phyloP scores from a whole-genome alignment of 306 rosid species.

The Cucurbita moschata region DNA sequence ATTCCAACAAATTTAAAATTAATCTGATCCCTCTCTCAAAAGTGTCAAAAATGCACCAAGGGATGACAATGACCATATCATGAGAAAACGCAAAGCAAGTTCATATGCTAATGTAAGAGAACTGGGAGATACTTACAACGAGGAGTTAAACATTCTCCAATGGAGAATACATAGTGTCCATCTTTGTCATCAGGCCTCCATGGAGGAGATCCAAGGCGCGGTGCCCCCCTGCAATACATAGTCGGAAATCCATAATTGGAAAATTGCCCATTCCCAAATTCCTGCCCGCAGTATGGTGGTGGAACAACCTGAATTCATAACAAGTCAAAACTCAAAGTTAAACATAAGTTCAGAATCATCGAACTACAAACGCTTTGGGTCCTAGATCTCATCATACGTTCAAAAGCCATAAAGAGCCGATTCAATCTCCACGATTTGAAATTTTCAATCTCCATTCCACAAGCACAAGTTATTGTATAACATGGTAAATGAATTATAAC shows the following conservation, averaged over 20 bases:
- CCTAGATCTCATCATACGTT: background rate
- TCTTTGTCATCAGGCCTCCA: conserved; percentile 79
- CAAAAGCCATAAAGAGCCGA: background rate
- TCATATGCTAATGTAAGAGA: background rate
- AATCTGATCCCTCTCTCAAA: background rate
- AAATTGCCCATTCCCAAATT: conserved; percentile 35
- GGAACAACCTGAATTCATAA: conserved; percentile 33
- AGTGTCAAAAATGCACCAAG: background rate
- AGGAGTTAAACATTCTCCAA: conserved; percentile 56
- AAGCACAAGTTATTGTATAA: background rate
- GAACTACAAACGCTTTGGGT: background rate
- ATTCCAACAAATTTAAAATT: background rate
- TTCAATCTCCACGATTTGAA: background rate
- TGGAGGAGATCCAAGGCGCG: conserved; percentile 57
- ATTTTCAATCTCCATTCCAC: background rate
- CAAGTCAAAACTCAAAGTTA: background rate
- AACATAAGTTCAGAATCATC: background rate
- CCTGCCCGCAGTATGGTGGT: conserved; percentile 41
- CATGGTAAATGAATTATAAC: background rate
- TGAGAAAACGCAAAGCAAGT: background rate
- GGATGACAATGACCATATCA: background rate
- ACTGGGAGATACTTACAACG: conserved; percentile 34
- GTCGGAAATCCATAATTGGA: conserved; percentile 36
- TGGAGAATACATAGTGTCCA: conserved; percentile 47
- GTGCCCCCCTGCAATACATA: conserved; percentile 37